Percentiles rank a stretch among this genome's conserved stretches.
These are phyloP conservation scores for Chytriomyces sp. DNA, from an alignment of 192 early-diverging fungal species.

Conservation along the genomic window DNA sequence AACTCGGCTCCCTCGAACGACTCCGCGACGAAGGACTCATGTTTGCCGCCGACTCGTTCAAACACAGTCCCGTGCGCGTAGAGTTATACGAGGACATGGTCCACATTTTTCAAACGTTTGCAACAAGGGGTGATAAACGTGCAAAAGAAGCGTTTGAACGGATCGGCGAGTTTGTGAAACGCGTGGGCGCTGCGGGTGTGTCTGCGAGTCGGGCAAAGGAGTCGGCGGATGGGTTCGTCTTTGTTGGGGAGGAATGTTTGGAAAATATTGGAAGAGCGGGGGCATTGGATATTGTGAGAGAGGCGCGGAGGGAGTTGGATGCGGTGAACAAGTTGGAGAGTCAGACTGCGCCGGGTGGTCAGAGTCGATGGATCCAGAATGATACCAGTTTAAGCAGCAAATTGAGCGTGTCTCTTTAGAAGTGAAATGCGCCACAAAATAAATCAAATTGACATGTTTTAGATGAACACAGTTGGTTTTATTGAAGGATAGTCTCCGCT, in stretches of 20 bases:
- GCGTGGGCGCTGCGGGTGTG: neutral
- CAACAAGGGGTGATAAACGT: conserved; percentile 26
- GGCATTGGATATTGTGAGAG: conserved; percentile 23
- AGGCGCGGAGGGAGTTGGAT: conserved; percentile 24
- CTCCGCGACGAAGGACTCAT: conserved; percentile 42
- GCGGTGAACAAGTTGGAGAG: neutral
- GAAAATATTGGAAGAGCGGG: conserved; percentile 2
- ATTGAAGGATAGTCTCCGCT: no score
- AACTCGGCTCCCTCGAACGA: conserved; percentile 39
- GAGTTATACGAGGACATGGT: conserved; percentile 41
- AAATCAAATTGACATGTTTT: no score
- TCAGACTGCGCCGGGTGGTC: neutral
- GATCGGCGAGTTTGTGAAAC: conserved; percentile 32
- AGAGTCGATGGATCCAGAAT: no score
- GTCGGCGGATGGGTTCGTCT: neutral
- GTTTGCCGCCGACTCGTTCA: conserved; percentile 25
- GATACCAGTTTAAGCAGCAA: no score
- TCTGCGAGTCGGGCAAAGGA: neutral
- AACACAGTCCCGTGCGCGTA: conserved; percentile 9
- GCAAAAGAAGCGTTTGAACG: conserved; percentile 15
- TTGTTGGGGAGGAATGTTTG: conserved; percentile 17
- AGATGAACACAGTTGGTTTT: no score
- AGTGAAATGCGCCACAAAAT: neutral
- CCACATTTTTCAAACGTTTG: conserved; percentile 44
- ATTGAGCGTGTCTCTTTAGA: neutral